Percentiles rank a stretch among this genome's conserved stretches.
phyloP scores from a whole-genome alignment of 352 stramenopile species.

The Plasmopara muralis region DNA sequence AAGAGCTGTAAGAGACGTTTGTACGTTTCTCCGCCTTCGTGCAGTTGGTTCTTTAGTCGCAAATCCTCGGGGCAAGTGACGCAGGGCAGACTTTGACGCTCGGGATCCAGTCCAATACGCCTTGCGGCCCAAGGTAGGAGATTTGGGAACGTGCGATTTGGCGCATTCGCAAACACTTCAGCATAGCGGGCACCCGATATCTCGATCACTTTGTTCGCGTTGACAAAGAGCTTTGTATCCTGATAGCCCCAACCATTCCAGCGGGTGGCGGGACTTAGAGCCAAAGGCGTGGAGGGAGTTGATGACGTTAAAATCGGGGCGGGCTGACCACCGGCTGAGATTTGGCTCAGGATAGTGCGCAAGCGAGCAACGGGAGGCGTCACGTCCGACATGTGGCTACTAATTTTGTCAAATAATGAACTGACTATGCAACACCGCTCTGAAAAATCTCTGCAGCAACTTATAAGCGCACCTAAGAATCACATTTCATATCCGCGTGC shows the following conservation, averaged over 20 bases:
- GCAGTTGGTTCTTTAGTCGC: slow-evolving; percentile 20
- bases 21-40: slow-evolving; percentile 9
- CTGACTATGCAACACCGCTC: slow-evolving; percentile 1
- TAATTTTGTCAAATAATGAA: neutral
- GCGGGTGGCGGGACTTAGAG: slow-evolving; percentile 33
- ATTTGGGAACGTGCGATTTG: slow-evolving; percentile 40
- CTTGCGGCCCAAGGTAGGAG: slow-evolving; percentile 56
- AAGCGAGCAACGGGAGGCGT: slow-evolving; percentile 40
- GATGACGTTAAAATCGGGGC: neutral
- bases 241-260: slow-evolving; percentile 74
- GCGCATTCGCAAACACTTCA: slow-evolving; percentile 45
- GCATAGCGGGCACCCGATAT: slow-evolving; percentile 52
- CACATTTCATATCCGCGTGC: slow-evolving; percentile 1
- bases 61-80: slow-evolving; percentile 31
- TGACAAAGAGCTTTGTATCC: slow-evolving; percentile 67
- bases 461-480: neutral
- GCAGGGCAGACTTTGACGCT: slow-evolving; percentile 29
- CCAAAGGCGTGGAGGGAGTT: slow-evolving; percentile 10
- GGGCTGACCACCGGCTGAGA: slow-evolving; percentile 3
- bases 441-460: slow-evolving; percentile 1
- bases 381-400: slow-evolving; percentile 15
- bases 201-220: slow-evolving; percentile 45
- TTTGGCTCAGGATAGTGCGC: slow-evolving; percentile 37
- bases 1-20: slow-evolving; percentile 29
- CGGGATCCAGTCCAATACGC: slow-evolving; percentile 41